Conservation (phyloP, 1,284 basidiomycete genomes). For the Leccinum griseonigrum region DNA sequence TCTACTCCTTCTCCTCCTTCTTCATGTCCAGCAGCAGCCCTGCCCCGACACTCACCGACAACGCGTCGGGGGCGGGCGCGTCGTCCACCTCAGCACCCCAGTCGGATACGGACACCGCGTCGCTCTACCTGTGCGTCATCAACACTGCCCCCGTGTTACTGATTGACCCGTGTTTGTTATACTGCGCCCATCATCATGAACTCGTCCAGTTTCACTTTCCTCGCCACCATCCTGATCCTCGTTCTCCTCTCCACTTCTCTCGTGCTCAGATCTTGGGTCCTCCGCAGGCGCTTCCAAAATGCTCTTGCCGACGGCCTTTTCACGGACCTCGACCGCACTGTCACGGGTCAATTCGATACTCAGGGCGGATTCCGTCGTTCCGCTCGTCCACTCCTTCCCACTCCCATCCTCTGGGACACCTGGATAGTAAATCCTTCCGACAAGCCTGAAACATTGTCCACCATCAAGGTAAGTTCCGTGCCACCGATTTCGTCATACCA, state of each 20-base stretch:
- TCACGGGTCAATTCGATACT: slow-evolving; percentile 1
- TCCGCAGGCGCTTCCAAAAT: slow-evolving; percentile 54
- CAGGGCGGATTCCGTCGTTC: slow-evolving; percentile 5
- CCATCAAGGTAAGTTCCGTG: slow-evolving; percentile 14
- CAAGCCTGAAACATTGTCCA: slow-evolving; percentile 8
- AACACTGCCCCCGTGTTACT: slow-evolving; percentile 1
- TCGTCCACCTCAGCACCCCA: neutral
- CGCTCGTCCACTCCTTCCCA: slow-evolving; percentile 9
- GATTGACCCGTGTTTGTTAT: slow-evolving; percentile 7
- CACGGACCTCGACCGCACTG: slow-evolving; percentile 23
- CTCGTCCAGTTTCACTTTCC: slow-evolving; percentile 59
- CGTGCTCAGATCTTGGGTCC: slow-evolving; percentile 57
- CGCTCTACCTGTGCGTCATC: slow-evolving; percentile 37
- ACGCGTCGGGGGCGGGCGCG: neutral
- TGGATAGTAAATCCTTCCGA: slow-evolving; percentile 5
- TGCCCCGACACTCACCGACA: neutral
- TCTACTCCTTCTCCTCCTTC: neutral
- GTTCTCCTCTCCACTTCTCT: slow-evolving; percentile 62
- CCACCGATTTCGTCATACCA: neutral
- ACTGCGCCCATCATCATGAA: slow-evolving; percentile 9
- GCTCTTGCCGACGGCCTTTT: slow-evolving; percentile 48
- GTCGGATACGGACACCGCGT: slow-evolving; percentile 26
- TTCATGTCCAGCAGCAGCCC: slow-evolving; percentile 16
- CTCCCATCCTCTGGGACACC: slow-evolving; percentile 20
- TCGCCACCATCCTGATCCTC: slow-evolving; percentile 65